A percentile compares a stretch with the other conserved stretches of the same genome.
phyloP scores from a whole-genome alignment of 345 rosid species.

The Turnera subulata region DNA sequence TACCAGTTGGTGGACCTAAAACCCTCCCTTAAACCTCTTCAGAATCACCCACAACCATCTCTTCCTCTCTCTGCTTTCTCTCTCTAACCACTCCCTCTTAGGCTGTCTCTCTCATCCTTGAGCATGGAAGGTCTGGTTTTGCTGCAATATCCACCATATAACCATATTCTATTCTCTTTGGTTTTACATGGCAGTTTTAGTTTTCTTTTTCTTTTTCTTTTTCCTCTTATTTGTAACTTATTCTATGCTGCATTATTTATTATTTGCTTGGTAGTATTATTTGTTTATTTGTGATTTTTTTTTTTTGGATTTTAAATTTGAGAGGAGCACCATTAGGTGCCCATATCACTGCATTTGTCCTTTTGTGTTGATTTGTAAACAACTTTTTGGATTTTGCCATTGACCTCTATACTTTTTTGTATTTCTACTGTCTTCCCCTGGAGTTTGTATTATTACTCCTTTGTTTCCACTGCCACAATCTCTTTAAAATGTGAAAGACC shows the following conservation, averaged over 20 bases:
- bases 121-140: constrained; percentile 44
- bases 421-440: constrained; percentile 8
- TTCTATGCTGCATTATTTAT: no score
- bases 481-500: background rate
- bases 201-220: constrained; percentile 1
- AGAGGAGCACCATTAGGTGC: constrained; percentile 40
- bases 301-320: constrained; percentile 20
- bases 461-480: background rate
- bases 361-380: constrained; percentile 19
- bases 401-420: constrained; percentile 5
- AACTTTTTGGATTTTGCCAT: constrained; percentile 8
- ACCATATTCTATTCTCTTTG: constrained; percentile 31
- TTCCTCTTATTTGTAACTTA: background rate
- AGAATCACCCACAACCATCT: constrained; percentile 2
- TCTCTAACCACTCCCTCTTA: constrained; percentile 14
- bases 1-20: constrained; percentile 99
- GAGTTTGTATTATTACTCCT: background rate
- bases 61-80: constrained; percentile 12
- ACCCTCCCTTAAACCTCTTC: constrained; percentile 45
- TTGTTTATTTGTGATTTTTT: background rate
- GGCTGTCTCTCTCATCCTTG: constrained; percentile 46
- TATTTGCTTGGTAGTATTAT: background rate
- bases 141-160: constrained; percentile 62
- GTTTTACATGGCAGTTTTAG: background rate
- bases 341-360: constrained; percentile 40